A percentile compares a stretch with the other conserved stretches of the same genome.
phyloP scores from a whole-genome alignment of 78 protist species.

The Pigoraptor vietnamica region DNA sequence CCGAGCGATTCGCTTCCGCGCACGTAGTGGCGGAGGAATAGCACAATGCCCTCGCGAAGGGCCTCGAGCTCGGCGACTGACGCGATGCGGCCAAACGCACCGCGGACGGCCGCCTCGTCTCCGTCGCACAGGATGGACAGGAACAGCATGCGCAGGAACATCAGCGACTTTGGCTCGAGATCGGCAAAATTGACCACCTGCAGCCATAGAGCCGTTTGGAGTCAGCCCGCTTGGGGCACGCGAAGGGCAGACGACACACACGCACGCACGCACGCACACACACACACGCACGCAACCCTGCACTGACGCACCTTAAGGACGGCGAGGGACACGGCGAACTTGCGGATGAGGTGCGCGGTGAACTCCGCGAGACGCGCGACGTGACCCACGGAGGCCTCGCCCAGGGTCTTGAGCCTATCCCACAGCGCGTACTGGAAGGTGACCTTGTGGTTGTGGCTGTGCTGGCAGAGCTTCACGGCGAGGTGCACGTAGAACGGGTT shows the following conservation, averaged over 20 bases:
- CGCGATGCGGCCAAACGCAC: neutral
- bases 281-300: neutral
- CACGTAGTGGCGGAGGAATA: neutral
- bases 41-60: neutral
- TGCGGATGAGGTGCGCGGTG: neutral
- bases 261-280: neutral
- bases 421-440: slow-evolving; percentile 27
- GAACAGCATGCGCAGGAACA: neutral
- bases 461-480: neutral
- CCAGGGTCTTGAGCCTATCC: slow-evolving; percentile 17
- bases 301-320: slow-evolving; percentile 11
- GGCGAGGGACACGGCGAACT: neutral
- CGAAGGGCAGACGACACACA: neutral
- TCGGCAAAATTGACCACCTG: neutral
- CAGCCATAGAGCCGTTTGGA: neutral
- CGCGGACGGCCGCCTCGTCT: neutral
- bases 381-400: neutral
- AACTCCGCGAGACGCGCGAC: neutral
- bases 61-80: neutral
- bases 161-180: neutral
- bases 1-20: neutral
- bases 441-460: slow-evolving; percentile 1
- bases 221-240: too few relatives aligned
- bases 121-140: neutral
- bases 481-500: slow-evolving; percentile 22